phyloP scores from a whole-genome alignment of 805 yeast species.

The Helenozyma baotianmanensis region DNA sequence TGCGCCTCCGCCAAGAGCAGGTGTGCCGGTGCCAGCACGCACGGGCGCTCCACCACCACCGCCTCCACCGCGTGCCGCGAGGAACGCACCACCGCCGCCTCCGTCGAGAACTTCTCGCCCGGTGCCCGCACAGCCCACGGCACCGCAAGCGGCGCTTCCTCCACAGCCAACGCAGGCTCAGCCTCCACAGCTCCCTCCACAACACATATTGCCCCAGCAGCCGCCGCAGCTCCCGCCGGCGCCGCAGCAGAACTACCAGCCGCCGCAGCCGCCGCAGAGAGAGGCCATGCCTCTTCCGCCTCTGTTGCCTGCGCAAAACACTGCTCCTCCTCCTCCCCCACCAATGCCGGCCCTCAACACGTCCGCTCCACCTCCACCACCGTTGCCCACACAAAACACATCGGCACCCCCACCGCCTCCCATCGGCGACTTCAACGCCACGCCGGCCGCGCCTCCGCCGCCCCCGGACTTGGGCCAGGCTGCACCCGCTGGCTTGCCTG shows the following conservation, averaged over 20 bases:
- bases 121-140: constrained; percentile 8
- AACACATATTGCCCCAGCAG: constrained; percentile 1
- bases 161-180: neutral
- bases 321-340: constrained; percentile 27
- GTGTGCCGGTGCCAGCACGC: constrained; percentile 16
- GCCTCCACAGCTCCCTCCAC: constrained; percentile 1
- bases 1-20: constrained; percentile 24
- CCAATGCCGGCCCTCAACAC: constrained; percentile 6
- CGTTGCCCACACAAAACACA: constrained; percentile 5
- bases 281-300: constrained; percentile 13
- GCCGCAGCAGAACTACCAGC: constrained; percentile 19
- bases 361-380: constrained; percentile 24
- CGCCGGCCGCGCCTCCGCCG: constrained; percentile 19
- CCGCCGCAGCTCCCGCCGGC: constrained; percentile 7
- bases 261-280: constrained; percentile 9
- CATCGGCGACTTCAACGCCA: constrained; percentile 1
- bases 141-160: neutral
- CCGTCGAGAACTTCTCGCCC: constrained; percentile 24
- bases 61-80: constrained; percentile 9
- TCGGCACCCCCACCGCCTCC: neutral
- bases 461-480: neutral
- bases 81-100: constrained; percentile 27
- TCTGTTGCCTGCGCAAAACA: constrained; percentile 13
- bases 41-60: constrained; percentile 13
- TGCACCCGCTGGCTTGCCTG: constrained; percentile 17